These are phyloP conservation scores for Cryphonectria parasitica DNA, from an alignment of 2,329 filamentous ascomycete genomes.

Conservation along the genomic window DNA sequence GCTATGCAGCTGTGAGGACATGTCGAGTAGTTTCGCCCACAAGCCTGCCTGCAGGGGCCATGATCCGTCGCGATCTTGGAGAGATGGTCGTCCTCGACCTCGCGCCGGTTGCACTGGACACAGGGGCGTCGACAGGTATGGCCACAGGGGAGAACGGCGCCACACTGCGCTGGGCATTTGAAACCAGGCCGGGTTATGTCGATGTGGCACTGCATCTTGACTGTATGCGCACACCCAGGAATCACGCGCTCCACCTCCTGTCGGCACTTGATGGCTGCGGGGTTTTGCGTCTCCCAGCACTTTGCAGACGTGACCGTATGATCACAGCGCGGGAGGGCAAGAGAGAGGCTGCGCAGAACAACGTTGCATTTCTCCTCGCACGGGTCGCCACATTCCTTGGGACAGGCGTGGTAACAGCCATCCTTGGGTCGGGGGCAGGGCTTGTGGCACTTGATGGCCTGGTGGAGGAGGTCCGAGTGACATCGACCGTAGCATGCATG, in stretches of 20 bases:
- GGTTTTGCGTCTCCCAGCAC: conserved; percentile 50
- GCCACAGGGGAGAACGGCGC: conserved; percentile 54
- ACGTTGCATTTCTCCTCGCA: conserved; percentile 46
- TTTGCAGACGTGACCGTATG: conserved; percentile 40
- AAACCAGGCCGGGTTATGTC: conserved; percentile 49
- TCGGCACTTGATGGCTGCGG: conserved; percentile 52
- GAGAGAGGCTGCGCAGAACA: conserved; percentile 35
- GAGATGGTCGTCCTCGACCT: conserved; percentile 33
- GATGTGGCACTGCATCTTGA: conserved; percentile 52
- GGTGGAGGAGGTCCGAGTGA: conserved; percentile 52
- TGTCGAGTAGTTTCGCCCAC: conserved; percentile 53
- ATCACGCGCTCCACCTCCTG: conserved; percentile 51
- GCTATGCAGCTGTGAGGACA: conserved; percentile 60
- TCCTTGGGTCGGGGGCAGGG: conserved; percentile 46
- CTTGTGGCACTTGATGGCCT: conserved; percentile 49
- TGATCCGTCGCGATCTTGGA: conserved; percentile 45
- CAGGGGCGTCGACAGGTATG: conserved; percentile 60
- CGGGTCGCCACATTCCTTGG: conserved; percentile 45
- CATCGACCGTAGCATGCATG: conserved; percentile 52
- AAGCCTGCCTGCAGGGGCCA: conserved; percentile 51
- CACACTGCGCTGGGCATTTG: conserved; percentile 55
- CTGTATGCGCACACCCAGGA: conserved; percentile 58
- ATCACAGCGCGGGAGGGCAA: conserved; percentile 44
- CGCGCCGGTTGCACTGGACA: conserved; percentile 47
- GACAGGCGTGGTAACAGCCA: conserved; percentile 51